Evolutionary conservation across 179 eudicot species (phyloP), one percentile per base, ranked within the genome.

Genomic region (Drosera spatulata): DNA sequence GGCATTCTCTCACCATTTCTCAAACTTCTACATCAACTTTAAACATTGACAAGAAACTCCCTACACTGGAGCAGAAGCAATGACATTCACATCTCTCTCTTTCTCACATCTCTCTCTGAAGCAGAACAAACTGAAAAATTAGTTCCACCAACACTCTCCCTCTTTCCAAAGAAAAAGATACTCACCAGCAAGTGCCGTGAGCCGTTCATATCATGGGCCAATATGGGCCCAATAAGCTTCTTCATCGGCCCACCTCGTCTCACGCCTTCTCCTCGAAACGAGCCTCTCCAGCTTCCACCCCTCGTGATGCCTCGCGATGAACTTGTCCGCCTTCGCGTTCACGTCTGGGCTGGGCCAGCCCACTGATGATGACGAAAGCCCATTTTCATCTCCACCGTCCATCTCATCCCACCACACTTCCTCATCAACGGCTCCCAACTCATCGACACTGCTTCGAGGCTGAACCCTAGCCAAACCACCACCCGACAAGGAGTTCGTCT

Each of bases 281-380:
- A 82, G 63, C 70, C 77, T 79, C 73, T 87, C 95, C 60, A 85
- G 59, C 59, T 78, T 85, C 95, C 95, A 87, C 45, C 80, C 91
- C 52, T 69, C 68, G 61, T 75, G 80, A 56, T 67, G 85, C 60
- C 83, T 77, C 5, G 95, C 86, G 60, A 87, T 87, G 75, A 87
- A 87, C n/a, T 69, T 39, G 53, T 85, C 95, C 2, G 91, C 95
- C 68, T 85, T 87, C 4, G 59, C 57, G 73, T 87, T 85, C 50
- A 87, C 86, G 61, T 87, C 95, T 47, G 91, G 91, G 73, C 91
- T 82, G 12, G 85, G 86, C 52, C 85, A 84, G n/a, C n/a, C n/a
- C n/a, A n/a, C n/a, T 22, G 33, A 22, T 47, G 66, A 55, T 8
- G 61, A 63, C 14, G 66, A 10, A 10, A 67, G 44, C 37, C 74